Conservation (phyloP, 106 monocot genomes). For the Acanthochlamys bracteata region DNA sequence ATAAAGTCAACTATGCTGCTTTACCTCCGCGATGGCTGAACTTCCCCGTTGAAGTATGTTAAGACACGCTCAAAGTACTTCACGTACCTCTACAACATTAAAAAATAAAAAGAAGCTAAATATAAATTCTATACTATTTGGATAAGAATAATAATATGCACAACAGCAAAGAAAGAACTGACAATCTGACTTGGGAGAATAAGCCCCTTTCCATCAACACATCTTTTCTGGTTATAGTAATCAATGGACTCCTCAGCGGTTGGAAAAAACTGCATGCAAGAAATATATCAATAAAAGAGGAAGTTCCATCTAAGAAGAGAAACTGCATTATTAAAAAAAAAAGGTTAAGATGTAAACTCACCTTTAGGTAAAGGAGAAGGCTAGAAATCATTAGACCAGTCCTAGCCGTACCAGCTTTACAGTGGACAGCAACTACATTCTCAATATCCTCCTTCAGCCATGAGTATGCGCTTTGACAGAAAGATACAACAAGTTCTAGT, state of each 20-base stretch:
- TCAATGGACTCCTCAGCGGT: constrained; percentile 98
- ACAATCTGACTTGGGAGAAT: constrained; percentile 99
- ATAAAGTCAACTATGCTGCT: neutral
- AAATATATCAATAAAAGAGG: neutral
- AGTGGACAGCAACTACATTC: constrained; percentile 97
- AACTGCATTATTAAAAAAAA: too few relatives aligned
- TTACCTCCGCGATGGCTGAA: constrained; percentile 77
- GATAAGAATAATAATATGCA: neutral
- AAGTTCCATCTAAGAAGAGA: neutral
- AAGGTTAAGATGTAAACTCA: constrained; percentile 11
- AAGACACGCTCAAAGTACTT: constrained; percentile 96
- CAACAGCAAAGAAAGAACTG: constrained; percentile 36
- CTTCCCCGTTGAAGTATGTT: constrained; percentile 96
- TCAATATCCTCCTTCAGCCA: constrained; percentile 99
- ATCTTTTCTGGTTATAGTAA: constrained; percentile 99
- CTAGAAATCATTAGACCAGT: constrained; percentile 98
- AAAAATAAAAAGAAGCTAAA: constrained; percentile 12
- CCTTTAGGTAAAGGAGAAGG: constrained; percentile 93
- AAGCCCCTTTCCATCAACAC: constrained; percentile 91
- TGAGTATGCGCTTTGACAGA: constrained; percentile 96
- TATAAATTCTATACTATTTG: neutral
- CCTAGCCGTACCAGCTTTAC: constrained; percentile 99
- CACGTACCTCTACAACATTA: constrained; percentile 77
- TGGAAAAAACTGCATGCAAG: constrained; percentile 72
- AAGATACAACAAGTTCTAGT: constrained; percentile 72